phyloP scores from a whole-genome alignment of 371 early-diverging fungal species.

The Conidiobolus incongruus region DNA sequence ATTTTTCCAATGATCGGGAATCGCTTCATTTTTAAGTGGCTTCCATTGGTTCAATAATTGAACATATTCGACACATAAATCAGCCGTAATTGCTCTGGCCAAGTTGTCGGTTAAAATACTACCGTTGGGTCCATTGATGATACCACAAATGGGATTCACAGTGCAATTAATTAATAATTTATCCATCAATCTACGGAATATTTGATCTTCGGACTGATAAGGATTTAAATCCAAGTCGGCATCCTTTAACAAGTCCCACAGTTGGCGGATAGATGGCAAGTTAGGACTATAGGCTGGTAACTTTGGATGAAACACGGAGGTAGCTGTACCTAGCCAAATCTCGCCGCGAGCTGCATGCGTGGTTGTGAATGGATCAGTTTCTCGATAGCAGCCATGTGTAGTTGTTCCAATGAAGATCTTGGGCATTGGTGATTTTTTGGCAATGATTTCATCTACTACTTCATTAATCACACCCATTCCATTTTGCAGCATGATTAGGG shows the following conservation, averaged over 20 bases:
- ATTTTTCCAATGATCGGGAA: background rate
- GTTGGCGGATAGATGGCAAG: slow-evolving; percentile 1
- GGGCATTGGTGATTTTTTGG: slow-evolving; percentile 6
- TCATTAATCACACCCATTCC: slow-evolving; percentile 38
- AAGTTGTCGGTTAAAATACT: background rate
- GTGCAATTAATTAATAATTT: background rate
- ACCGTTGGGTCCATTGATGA: background rate
- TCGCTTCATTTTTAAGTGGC: background rate
- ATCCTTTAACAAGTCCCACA: no score
- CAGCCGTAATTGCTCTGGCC: background rate
- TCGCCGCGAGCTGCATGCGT: slow-evolving; percentile 21
- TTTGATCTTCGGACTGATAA: slow-evolving; percentile 7
- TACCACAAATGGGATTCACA: background rate
- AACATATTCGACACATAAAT: background rate
- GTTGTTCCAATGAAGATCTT: slow-evolving; percentile 19
- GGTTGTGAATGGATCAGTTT: slow-evolving; percentile 15
- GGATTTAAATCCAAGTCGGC: background rate
- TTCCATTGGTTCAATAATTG: background rate
- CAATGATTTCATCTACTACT: slow-evolving; percentile 12
- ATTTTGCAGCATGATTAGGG: slow-evolving; percentile 28
- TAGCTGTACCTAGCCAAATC: slow-evolving; percentile 12
- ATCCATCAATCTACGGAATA: background rate
- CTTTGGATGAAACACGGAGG: slow-evolving; percentile 10
- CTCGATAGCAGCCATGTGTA: slow-evolving; percentile 26
- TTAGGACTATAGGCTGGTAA: background rate